A percentile compares a stretch with the other conserved stretches of the same genome.
Evolutionary conservation across 345 rosid genomes (phyloP).

Genomic region (Psidium guajava): DNA sequence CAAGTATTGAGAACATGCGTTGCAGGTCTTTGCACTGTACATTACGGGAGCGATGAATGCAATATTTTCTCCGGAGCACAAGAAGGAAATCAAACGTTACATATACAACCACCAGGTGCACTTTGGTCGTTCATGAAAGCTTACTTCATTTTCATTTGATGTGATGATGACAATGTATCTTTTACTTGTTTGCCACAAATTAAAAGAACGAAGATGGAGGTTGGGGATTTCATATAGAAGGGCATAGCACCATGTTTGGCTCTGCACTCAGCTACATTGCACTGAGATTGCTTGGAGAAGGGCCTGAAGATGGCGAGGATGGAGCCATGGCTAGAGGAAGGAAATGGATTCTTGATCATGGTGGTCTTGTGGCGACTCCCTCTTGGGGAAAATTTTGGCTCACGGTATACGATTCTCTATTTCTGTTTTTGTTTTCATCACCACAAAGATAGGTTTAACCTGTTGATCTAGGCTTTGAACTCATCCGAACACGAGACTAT

Average conservation of each 20-base stretch:
- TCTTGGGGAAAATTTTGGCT: slow-evolving; percentile 68
- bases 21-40: slow-evolving; percentile 48
- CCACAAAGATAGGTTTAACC: background rate
- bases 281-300: slow-evolving; percentile 51
- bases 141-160: background rate
- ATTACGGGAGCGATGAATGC: slow-evolving; percentile 30
- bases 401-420: slow-evolving; percentile 15
- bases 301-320: slow-evolving; percentile 22
- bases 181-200: background rate
- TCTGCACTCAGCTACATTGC: slow-evolving; percentile 42
- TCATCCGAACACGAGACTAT: background rate
- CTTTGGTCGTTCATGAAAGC: background rate
- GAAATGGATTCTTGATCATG: slow-evolving; percentile 59
- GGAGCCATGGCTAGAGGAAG: slow-evolving; percentile 29
- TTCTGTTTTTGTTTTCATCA: background rate
- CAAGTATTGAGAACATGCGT: background rate
- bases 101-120: slow-evolving; percentile 54
- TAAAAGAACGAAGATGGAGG: slow-evolving; percentile 66
- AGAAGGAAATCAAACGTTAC: slow-evolving; percentile 43
- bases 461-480: background rate
- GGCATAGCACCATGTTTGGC: slow-evolving; percentile 57
- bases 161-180: background rate
- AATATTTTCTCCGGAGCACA: slow-evolving; percentile 38
- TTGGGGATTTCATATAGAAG: slow-evolving; percentile 58
- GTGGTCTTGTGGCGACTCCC: slow-evolving; percentile 37